Evolutionary conservation across 495 filamentous ascomycete genomes (phyloP).

Genomic region (Penicillium salamii): DNA sequence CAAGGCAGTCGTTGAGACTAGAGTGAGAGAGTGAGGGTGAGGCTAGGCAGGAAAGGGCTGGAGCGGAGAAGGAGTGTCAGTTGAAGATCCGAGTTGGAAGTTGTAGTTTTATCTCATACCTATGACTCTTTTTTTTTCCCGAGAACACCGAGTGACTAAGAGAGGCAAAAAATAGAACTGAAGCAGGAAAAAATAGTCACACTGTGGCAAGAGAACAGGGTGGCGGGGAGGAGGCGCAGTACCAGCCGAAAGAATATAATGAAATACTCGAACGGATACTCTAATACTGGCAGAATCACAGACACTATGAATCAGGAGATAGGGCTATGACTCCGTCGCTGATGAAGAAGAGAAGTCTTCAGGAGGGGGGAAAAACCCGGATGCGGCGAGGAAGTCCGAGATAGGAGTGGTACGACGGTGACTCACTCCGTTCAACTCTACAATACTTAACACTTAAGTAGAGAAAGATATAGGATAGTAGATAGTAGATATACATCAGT

Average conservation of each 20-base stretch:
- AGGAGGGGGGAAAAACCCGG: conserved; percentile 4
- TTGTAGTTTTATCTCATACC: conserved; percentile 3
- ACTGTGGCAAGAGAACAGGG: conserved; percentile 28
- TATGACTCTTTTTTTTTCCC: conserved; percentile 15
- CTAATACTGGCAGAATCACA: no score
- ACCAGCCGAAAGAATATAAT: conserved; percentile 8
- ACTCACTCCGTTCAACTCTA: conserved; percentile 1
- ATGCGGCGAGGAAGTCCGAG: conserved; percentile 10
- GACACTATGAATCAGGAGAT: conserved; percentile 1
- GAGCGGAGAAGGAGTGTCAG: not conserved
- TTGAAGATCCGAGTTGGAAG: not conserved
- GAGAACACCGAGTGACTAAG: conserved; percentile 8
- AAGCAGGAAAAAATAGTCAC: conserved; percentile 15
- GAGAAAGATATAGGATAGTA: no score
- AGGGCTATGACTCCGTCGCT: not conserved
- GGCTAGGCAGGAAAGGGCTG: conserved; percentile 3
- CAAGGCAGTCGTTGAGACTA: conserved; percentile 24
- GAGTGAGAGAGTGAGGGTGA: conserved; percentile 7
- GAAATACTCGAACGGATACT: not conserved
- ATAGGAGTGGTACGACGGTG: conserved; percentile 12
- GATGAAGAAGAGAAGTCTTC: no score
- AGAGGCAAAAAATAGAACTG: conserved; percentile 10
- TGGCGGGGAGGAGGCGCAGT: conserved; percentile 24
- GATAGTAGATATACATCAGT: no score
- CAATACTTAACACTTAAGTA: no score